These are phyloP conservation scores for Globisporangium ultimum DNA, from an alignment of 352 stramenopile genomes.

Conservation along the genomic window DNA sequence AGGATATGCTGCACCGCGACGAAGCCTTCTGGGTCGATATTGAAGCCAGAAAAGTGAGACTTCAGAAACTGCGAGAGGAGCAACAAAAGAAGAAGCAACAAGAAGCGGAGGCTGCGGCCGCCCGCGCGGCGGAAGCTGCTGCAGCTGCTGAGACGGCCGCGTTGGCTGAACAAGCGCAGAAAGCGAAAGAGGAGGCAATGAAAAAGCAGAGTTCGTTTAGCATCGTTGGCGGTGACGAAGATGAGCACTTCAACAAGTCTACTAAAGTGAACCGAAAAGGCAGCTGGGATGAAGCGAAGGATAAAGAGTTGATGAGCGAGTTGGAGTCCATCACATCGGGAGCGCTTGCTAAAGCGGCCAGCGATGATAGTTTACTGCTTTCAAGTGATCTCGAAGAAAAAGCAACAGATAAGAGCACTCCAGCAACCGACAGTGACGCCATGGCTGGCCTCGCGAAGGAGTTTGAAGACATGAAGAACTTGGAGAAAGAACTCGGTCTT, in stretches of 20 bases:
- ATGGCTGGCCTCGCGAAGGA: conserved; percentile 54
- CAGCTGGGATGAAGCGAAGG: conserved; percentile 84
- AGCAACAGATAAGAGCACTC: conserved; percentile 11
- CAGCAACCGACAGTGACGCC: conserved; percentile 24
- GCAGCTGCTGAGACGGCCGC: conserved; percentile 34
- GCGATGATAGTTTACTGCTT: conserved; percentile 23
- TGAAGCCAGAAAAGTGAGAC: conserved; percentile 66
- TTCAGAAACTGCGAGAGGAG: conserved; percentile 72
- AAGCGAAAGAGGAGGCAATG: conserved; percentile 28
- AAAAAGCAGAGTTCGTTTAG: conserved; percentile 66
- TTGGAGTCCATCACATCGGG: conserved; percentile 74
- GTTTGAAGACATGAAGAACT: conserved; percentile 79
- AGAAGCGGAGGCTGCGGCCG: conserved; percentile 44
- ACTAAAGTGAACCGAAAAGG: conserved; percentile 53
- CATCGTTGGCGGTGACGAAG: conserved; percentile 65
- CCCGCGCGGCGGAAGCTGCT: conserved; percentile 28
- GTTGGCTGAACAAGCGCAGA: conserved; percentile 28
- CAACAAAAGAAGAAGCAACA: conserved; percentile 64
- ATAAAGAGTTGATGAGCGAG: conserved; percentile 85
- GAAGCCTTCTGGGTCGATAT: conserved; percentile 87
- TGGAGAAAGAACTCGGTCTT: conserved; percentile 82
- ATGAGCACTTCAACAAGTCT: conserved; percentile 22
- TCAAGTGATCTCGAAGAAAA: conserved; percentile 45
- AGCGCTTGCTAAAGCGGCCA: conserved; percentile 43
- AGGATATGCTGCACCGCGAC: conserved; percentile 86